A percentile compares a stretch with the other conserved stretches of the same genome.
Evolutionary conservation across 768 basidiomycete genomes (phyloP).

Genomic region (Ramaria sp.): DNA sequence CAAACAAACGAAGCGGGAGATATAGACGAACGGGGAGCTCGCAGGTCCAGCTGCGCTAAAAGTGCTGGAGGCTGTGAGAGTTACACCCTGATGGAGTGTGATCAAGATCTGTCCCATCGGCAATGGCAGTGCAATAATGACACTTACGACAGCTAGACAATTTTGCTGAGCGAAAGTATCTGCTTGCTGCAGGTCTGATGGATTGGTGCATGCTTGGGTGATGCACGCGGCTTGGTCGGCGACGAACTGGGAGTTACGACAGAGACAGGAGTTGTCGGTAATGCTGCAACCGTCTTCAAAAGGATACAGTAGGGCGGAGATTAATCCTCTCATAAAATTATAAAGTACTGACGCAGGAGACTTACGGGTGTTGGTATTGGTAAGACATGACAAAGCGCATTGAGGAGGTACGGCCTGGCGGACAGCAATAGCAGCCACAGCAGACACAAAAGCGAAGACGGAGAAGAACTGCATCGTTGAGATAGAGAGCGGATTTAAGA

Average conservation of each 20-base stretch:
- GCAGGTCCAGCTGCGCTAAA: not conserved
- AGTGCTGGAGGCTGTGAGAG: slow-evolving; percentile 24
- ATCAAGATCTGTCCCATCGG: not conserved
- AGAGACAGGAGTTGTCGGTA: slow-evolving; percentile 49
- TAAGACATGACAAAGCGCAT: slow-evolving; percentile 43
- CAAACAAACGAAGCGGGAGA: slow-evolving; percentile 6
- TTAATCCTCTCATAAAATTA: not conserved
- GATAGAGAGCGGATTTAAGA: slow-evolving; percentile 9
- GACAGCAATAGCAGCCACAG: slow-evolving; percentile 25
- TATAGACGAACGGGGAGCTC: slow-evolving; percentile 9
- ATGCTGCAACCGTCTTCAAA: slow-evolving; percentile 31
- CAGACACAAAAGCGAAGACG: slow-evolving; percentile 25
- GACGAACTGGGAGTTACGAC: slow-evolving; percentile 38
- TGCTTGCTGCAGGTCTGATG: not conserved
- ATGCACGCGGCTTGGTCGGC: slow-evolving; percentile 39
- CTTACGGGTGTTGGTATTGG: slow-evolving; percentile 22
- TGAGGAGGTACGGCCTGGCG: slow-evolving; percentile 23
- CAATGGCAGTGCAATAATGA: not conserved
- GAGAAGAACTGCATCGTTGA: slow-evolving; percentile 45
- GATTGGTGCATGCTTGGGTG: slow-evolving; percentile 26
- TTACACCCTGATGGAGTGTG: slow-evolving; percentile 35
- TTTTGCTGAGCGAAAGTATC: not conserved
- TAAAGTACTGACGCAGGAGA: not conserved
- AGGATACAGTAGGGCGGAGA: not conserved
- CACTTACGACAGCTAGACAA: slow-evolving; percentile 3